These are phyloP conservation scores for Pistacia atlantica DNA, from an alignment of 345 rosid species.

Conservation along the genomic window DNA sequence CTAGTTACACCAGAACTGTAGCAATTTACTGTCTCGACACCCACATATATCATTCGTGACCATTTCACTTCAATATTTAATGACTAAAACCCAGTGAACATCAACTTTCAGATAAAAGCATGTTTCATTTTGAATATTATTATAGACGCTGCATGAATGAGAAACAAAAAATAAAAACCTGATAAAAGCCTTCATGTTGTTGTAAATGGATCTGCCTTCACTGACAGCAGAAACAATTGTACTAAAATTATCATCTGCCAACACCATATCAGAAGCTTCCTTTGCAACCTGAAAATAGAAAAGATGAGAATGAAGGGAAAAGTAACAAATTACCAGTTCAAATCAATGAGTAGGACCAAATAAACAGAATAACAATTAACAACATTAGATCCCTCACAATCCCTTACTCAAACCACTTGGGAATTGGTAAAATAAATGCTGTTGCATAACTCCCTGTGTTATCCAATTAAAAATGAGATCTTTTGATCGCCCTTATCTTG, in stretches of 20 bases:
- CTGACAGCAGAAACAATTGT: conserved; percentile 74
- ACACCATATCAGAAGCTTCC: conserved; percentile 84
- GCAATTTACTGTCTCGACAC: background rate
- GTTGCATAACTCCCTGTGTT: background rate
- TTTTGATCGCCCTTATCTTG: background rate
- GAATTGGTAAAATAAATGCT: background rate
- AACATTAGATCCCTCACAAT: background rate
- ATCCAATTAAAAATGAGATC: background rate
- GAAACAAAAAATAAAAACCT: conserved; percentile 36
- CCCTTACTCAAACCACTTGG: background rate
- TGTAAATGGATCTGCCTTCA: conserved; percentile 76
- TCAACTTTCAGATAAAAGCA: background rate
- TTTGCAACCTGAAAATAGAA: conserved; percentile 58
- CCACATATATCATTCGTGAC: background rate
- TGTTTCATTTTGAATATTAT: background rate
- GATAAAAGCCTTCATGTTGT: conserved; percentile 82
- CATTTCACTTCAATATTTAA: background rate
- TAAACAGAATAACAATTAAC: conserved; percentile 2
- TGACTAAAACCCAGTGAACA: background rate
- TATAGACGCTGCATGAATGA: background rate
- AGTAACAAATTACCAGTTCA: background rate
- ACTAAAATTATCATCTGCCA: conserved; percentile 78
- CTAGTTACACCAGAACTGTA: background rate
- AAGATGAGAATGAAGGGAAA: background rate
- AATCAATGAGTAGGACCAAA: background rate